Evolutionary conservation across 2,329 filamentous ascomycete genomes (phyloP).

Genomic region (Falciphora oryzae): DNA sequence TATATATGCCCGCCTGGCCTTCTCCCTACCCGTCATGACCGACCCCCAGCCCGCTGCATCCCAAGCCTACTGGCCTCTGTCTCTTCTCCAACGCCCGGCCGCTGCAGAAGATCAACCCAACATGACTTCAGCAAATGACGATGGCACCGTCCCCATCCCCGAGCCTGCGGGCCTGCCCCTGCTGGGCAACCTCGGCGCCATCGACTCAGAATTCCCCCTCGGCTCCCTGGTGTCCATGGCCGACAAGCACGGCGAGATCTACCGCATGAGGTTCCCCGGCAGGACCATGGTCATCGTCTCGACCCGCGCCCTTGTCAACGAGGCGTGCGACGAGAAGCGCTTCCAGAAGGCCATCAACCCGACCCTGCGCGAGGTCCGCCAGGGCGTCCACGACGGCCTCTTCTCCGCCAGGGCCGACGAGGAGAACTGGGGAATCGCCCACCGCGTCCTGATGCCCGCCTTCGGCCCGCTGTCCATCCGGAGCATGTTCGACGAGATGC

Average conservation of each 20-base stretch:
- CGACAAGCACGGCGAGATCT: constrained; percentile 14
- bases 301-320: constrained; percentile 42
- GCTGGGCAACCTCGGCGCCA: constrained; percentile 58
- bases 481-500: constrained; percentile 64
- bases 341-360: constrained; percentile 50
- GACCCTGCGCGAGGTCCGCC: constrained; percentile 42
- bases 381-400: constrained; percentile 58
- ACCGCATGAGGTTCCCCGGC: constrained; percentile 14
- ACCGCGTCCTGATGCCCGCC: constrained; percentile 59
- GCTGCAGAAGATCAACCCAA: neutral
- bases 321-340: constrained; percentile 58
- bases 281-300: constrained; percentile 13
- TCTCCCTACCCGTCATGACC: neutral
- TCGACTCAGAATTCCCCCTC: constrained; percentile 34
- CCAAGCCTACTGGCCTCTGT: neutral
- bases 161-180: constrained; percentile 59
- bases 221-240: constrained; percentile 5
- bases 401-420: constrained; percentile 52
- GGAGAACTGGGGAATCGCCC: constrained; percentile 61
- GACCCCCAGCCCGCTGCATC: neutral
- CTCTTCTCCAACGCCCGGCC: neutral
- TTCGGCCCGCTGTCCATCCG: constrained; percentile 65
- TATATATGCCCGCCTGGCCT: neutral
- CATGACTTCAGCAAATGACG: constrained; percentile 1
- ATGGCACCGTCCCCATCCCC: constrained; percentile 39